Percentiles rank a stretch among this genome's conserved stretches.
Evolutionary conservation across 2,329 filamentous ascomycete genomes (phyloP).

Genomic region (Calonectria montana): DNA sequence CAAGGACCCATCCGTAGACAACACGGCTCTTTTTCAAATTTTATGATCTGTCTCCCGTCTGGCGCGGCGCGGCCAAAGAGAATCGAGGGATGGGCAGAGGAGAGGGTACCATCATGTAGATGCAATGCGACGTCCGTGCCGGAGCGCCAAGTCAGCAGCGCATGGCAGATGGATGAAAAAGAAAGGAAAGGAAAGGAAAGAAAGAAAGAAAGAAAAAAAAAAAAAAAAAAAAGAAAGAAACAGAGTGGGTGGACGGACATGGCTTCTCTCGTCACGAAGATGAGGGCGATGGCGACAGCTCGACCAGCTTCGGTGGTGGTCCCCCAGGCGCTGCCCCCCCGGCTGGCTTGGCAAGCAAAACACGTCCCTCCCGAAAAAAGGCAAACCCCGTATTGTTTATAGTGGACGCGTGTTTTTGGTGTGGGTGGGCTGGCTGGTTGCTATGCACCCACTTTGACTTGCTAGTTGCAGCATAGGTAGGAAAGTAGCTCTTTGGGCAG

Average conservation of each 20-base stretch:
- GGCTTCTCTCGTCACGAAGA: background rate
- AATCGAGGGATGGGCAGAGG: background rate
- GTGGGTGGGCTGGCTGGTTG: constrained; percentile 5
- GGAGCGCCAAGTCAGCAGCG: background rate
- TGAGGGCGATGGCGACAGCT: background rate
- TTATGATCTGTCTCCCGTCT: background rate
- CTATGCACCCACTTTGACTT: constrained; percentile 21
- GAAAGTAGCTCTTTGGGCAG: constrained; percentile 14
- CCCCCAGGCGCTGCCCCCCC: background rate
- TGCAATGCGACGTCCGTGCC: constrained; percentile 3
- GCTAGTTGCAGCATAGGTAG: constrained; percentile 2
- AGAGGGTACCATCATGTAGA: background rate
- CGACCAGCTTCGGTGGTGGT: too few relatives aligned
- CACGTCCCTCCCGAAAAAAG: background rate
- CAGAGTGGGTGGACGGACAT: background rate
- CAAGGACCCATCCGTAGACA: background rate
- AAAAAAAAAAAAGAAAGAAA: too few relatives aligned
- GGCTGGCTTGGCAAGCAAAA: background rate
- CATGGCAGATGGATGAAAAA: background rate
- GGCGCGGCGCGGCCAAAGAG: background rate
- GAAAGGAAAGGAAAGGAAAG: too few relatives aligned
- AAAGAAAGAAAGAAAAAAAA: background rate
- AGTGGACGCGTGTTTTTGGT: constrained; percentile 14
- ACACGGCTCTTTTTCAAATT: background rate
- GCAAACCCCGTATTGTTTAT: constrained; percentile 11